Base-by-base conservation (phyloP, 441 rosid genomes). In the Arabidopsis hybrid region DNA sequence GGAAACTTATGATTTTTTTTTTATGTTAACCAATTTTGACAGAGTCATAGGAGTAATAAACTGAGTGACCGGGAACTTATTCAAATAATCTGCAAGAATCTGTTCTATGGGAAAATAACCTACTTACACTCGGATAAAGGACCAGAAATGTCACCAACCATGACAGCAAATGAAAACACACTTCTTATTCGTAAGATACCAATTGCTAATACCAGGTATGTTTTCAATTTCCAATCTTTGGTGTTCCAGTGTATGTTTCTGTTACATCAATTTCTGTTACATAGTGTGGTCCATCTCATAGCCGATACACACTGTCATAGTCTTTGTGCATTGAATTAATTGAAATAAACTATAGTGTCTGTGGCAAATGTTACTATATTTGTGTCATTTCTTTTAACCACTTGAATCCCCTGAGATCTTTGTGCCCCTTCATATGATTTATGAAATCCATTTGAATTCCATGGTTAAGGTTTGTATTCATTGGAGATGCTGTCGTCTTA, bases 171-270 rank as follows among this genome's bases (percentile, higher is more conserved):
- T 65, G 89, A 88, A n/a, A 89, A 90, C 67, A 87, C 97, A 13
- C 95, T 91, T 81, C 98, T 95, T 14, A 82, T 95, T 50, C 88
- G 99, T 60, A 95, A 91, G 77, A 78, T 95, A 80, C 89, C 97
- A n/a, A 43, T 69, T 49, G 87, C 87, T 34, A 79, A 84, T 83
- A 84, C 88, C 67, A 72, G 59, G 98, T 95, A 85, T 56, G 86
- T 75, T 11, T 8, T 32, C 21, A 8, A 8, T 39, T 65, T 50
- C 36, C 38, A 9, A 26, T 32, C 18, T 26, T 47, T 32, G 10
- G 17, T 38, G 35, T 12, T 63, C 14, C 29, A 8, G 31, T 69
- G 17, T 16, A 17, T 42, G 40, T 26, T 17, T 32, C 18, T 58
- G 34, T 38, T 26, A 1, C 31, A 43, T 39, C 2, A 17, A 59